Evolutionary conservation across 176 grass and related monocot genomes (phyloP), one percentile per base, ranked within the genome.

Genomic region (Eragrostis nindensis): DNA sequence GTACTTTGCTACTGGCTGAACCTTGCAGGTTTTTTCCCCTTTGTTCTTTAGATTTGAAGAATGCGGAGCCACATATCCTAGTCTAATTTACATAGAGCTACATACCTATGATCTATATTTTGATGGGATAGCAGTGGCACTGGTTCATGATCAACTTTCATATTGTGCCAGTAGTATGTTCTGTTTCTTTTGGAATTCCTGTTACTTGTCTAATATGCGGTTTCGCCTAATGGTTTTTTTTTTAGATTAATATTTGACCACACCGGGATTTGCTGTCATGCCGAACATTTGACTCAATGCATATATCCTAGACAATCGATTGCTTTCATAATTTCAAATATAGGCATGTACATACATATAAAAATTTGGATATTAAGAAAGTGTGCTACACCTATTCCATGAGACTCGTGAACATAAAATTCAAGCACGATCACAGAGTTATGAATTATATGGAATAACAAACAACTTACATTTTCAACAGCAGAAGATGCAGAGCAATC

Each of bases 401-500:
- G 38, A 70, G 86, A 79, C n/a, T 75, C 64, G 22, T 68, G 29
- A 74, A 12, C 66, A 54, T 49, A 21, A 56, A 80, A 80, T 75
- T 64, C 21, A 74, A 80, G 36, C 49, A 52, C 55, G 53, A 70
- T 55, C 18, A 64, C 63, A 39, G 2, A 22, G 40, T 48, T 49
- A 56, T 46, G 18, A 70, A 85, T 62, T 74, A 80, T 46, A 26
- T 47, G 39, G 62, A 86, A 86, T 41, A 80, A 46, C 22, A 13
- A 67, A 39, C 21, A 62, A 36, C 61, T 74, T 77, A 77, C 92
- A 71, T 86, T 89, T 84, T 80, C 84, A 84, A 85, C 79, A 85
- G 80, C 42, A 89, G 61, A 66, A 75, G 72, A 89, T 62, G 70
- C 77, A 80, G 68, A 78, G 55, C 70, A 84, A 71, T 80, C 74